Conservation (phyloP, 208 protist species). For the Crithidia expoeki region DNA sequence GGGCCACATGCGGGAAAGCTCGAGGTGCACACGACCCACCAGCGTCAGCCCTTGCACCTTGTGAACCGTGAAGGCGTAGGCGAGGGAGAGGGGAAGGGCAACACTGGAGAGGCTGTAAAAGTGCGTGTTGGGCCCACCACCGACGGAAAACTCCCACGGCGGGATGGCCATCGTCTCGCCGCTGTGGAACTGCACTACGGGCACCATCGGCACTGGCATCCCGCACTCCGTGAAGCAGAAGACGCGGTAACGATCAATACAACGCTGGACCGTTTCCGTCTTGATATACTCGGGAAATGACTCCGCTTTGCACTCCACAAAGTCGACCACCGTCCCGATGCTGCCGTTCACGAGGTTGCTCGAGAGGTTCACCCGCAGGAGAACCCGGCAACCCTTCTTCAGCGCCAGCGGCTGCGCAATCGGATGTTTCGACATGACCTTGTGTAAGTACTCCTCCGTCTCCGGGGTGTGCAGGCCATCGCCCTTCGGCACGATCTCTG, state of each 20-base stretch:
- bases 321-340: slow-evolving; percentile 88
- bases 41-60: slow-evolving; percentile 90
- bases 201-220: slow-evolving; percentile 79
- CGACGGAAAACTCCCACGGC: slow-evolving; percentile 85
- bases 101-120: slow-evolving; percentile 83
- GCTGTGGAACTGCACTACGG: slow-evolving; percentile 87
- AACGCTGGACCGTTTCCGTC: slow-evolving; percentile 53
- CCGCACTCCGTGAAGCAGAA: slow-evolving; percentile 85
- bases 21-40: slow-evolving; percentile 84
- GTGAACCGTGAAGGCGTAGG: slow-evolving; percentile 92
- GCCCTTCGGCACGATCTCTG: slow-evolving; percentile 79
- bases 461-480: slow-evolving; percentile 84
- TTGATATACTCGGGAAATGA: slow-evolving; percentile 77
- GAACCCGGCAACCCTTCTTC: slow-evolving; percentile 87
- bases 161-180: slow-evolving; percentile 76
- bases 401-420: slow-evolving; percentile 84
- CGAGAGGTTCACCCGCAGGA: slow-evolving; percentile 80
- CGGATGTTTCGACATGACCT: slow-evolving; percentile 80
- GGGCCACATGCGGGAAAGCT: slow-evolving; percentile 90
- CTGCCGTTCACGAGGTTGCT: slow-evolving; percentile 86
- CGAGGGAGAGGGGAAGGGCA: slow-evolving; percentile 75
- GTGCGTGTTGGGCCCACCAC: slow-evolving; percentile 69
- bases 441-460: slow-evolving; percentile 78
- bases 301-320: slow-evolving; percentile 72
- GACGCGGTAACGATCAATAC: slow-evolving; percentile 81